Conservation (phyloP, 163 green algal species). For the Scenedesmus sp. region DNA sequence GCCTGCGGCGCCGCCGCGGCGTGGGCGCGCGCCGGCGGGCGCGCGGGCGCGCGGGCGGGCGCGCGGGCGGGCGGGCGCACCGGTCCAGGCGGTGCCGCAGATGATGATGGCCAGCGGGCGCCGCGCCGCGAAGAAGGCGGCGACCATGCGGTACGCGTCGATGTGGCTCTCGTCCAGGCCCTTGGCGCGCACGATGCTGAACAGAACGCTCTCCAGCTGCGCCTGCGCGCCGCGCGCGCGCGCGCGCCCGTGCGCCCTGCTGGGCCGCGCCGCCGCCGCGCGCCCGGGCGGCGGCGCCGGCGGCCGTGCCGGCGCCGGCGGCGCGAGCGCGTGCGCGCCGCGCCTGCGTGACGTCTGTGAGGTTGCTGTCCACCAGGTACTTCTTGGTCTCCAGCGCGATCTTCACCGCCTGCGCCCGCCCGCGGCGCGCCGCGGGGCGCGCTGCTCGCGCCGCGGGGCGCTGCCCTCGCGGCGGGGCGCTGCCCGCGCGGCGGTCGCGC, state of each 20-base stretch:
- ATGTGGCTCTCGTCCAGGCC: constrained; percentile 86
- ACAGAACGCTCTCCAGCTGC: constrained; percentile 79
- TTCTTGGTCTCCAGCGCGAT: constrained; percentile 96
- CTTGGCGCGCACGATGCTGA: constrained; percentile 72
- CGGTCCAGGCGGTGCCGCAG: constrained; percentile 79
- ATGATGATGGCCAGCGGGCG: constrained; percentile 88
- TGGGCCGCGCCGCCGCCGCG: not conserved
- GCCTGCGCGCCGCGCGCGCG: constrained; percentile 53
- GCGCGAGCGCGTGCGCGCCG: not conserved
- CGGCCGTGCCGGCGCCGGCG: too few species aligned
- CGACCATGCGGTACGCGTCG: constrained; percentile 88
- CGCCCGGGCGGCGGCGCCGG: too few species aligned
- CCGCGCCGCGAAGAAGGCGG: constrained; percentile 74
- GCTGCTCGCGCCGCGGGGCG: not conserved
- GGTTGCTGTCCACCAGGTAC: constrained; percentile 87
- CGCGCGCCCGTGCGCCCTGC: not conserved
- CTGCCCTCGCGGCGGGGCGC: not conserved
- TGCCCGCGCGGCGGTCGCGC: not conserved
- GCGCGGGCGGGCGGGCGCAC: too few species aligned
- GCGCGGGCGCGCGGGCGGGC: not conserved
- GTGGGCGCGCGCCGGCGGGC: not conserved
- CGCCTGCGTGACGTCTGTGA: constrained; percentile 86
- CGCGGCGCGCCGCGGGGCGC: not conserved
- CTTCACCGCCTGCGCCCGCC: constrained; percentile 77
- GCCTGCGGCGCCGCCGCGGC: constrained; percentile 56